Conservation (phyloP, 805 yeast species). For the Wickerhamomyces subpelliculosus region DNA sequence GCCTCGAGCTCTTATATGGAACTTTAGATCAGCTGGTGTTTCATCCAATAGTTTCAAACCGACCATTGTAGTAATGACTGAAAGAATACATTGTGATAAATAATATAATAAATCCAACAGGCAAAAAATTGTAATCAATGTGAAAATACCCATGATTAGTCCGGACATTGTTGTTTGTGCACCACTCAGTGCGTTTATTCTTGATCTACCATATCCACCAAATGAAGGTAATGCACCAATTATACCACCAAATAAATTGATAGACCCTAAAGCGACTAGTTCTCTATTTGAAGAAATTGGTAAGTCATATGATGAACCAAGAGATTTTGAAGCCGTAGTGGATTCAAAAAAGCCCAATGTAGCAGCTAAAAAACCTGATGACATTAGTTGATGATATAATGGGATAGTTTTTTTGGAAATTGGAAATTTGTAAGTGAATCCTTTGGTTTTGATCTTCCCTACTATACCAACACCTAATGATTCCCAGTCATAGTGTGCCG, state of each 20-base stretch:
- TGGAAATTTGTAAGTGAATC: constrained; percentile 51
- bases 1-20: constrained; percentile 69
- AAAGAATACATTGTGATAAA: constrained; percentile 73
- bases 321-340: constrained; percentile 84
- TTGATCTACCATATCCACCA: constrained; percentile 95
- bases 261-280: constrained; percentile 78
- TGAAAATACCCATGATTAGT: constrained; percentile 68
- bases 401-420: constrained; percentile 38
- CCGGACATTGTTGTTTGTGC: constrained; percentile 86
- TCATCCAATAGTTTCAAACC: constrained; percentile 77
- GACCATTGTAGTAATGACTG: constrained; percentile 73
- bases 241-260: constrained; percentile 52
- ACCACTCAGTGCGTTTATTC: constrained; percentile 80
- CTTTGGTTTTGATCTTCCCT: constrained; percentile 55
- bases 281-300: constrained; percentile 85
- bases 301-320: constrained; percentile 65
- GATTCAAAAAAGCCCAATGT: constrained; percentile 89
- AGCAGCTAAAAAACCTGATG: constrained; percentile 73
- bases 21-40: constrained; percentile 69
- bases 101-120: constrained; percentile 59
- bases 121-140: constrained; percentile 56
- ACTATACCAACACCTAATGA: constrained; percentile 56
- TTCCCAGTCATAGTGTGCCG: constrained; percentile 47
- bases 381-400: constrained; percentile 47
- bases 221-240: constrained; percentile 74